Evolutionary conservation across 768 basidiomycete species (phyloP), one percentile per base, ranked within the genome.

Genomic region (Lepiota subincarnata): DNA sequence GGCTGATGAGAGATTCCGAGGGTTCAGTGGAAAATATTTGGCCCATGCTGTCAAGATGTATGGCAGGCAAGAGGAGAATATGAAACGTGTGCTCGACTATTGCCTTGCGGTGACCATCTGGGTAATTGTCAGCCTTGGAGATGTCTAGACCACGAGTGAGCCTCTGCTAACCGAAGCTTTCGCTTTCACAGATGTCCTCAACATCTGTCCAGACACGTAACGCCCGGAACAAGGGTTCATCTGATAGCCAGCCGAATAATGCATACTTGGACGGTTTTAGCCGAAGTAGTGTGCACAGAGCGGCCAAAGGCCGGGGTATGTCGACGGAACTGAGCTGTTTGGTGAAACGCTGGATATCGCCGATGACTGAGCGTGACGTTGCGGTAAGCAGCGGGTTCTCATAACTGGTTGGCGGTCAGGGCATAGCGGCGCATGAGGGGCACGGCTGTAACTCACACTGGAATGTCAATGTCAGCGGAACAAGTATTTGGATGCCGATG

Each of bases 21-120:
- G 73, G 14, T 12, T 55, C 46, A 16, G 19, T 35, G 45, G 45
- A 47, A 35, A 73, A 53, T 58, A 58, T 49, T 57, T 61, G 46
- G 59, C 56, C 24, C 63, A 56, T 45, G 24, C 71, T 71, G 60
- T 78, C 73, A 57, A 73, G 68, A 67, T 87, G 85, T 64, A 87
- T 73, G 55, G 83, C 85, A 1, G 91, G 90, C 46, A 92, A 76
- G 55, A 91, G 70, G 49, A 90, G 73, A 37, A 92, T 71, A 65
- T 92, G 83, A 53, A 92, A 75, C 0, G 86, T 89, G 65, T 91
- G 90, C 63, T 90, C 86, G 42, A 92, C 82, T 20, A 90, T 84
- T 38, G 80, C 79, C 67, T 81, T 84, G 52, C 80, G 78, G 62
- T 86, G 82, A 16, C 88, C 87, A 65, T 90, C 89, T 91, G 55